Evolutionary conservation across 2,329 filamentous ascomycete genomes (phyloP), one percentile per base, ranked within the genome.

Genomic region (Penicillium thymicola): DNA sequence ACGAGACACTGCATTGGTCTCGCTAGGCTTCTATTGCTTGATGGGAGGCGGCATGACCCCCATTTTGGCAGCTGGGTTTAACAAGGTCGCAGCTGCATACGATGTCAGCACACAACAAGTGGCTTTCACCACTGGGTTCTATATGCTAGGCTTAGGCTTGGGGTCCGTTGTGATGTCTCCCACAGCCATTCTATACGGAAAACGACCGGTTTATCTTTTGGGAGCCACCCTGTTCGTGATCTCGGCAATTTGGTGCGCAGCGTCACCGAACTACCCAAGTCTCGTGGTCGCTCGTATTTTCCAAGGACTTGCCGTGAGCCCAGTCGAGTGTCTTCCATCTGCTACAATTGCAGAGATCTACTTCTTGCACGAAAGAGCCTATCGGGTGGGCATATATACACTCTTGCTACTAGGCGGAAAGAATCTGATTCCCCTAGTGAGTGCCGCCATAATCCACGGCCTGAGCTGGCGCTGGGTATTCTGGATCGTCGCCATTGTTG

Each of bases 271-370:
- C 65, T 97, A 93, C 69, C 73, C 82, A 2, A 96, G 91, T 10
- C 81, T 97, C 37, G 79, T 96, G 6, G 73, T 92, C 9, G 93
- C 91, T 27, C 84, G 93, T 52, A 86, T 97, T 46, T 88, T 97
- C 59, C 90, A 95, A 72, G 94, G 93, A 4, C 80, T 97, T 10
- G 88, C 92, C 0, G 87, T 97, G 47, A 94, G 90, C 62, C 91
- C 92, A 0, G 90, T 96, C 9, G 93, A 97, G 72, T 96, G 92
- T 68, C 81, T 97, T 30, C 93, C 93, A 0, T 96, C 91, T 5
- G 92, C 93, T 16, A 96, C 92, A 0, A 93, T 97, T 67, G 92
- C 92, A 4, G 93, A 97, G 73, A 97, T 97, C 58, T 97, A 92
- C 78, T 97, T 96, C 69, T 79, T 97, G 21, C 93, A 97, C 67